A percentile compares a stretch with the other conserved stretches of the same genome.
Conservation (phyloP, 805 yeast species). For the Candida verbasci region DNA sequence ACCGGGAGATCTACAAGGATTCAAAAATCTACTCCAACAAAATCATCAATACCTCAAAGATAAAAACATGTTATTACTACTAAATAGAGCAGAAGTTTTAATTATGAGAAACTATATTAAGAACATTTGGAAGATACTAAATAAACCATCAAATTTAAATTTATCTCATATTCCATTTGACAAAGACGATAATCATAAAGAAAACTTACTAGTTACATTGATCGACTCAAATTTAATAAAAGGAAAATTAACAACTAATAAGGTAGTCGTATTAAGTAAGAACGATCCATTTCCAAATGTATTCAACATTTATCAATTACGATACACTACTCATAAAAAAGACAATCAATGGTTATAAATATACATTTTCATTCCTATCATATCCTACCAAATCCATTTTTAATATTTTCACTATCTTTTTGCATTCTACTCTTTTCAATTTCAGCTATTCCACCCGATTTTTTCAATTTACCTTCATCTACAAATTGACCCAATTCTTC, state of each 20-base stretch:
- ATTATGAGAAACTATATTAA: constrained; percentile 43
- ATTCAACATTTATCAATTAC: constrained; percentile 18
- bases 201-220: constrained; percentile 47
- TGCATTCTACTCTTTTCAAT: constrained; percentile 63
- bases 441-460: constrained; percentile 87
- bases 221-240: constrained; percentile 51
- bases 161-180: constrained; percentile 20
- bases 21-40: constrained; percentile 24
- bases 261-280: constrained; percentile 39
- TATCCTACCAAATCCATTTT: constrained; percentile 35
- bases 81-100: constrained; percentile 42
- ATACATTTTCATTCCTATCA: constrained; percentile 11
- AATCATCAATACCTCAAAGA: constrained; percentile 33
- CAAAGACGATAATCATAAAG: constrained; percentile 40
- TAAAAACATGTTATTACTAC: constrained; percentile 36
- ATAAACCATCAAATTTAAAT: constrained; percentile 21
- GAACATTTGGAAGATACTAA: constrained; percentile 25
- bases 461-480: constrained; percentile 67
- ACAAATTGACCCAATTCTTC: constrained; percentile 86
- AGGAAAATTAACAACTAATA: constrained; percentile 45
- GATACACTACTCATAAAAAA: constrained; percentile 11
- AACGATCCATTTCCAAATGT: constrained; percentile 39
- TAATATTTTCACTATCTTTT: constrained; percentile 70
- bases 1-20: constrained; percentile 39
- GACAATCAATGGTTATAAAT: constrained; percentile 7